Evolutionary conservation across 2,329 filamentous ascomycete genomes (phyloP), one percentile per base, ranked within the genome.

Genomic region (Fusarium austroafricanum): DNA sequence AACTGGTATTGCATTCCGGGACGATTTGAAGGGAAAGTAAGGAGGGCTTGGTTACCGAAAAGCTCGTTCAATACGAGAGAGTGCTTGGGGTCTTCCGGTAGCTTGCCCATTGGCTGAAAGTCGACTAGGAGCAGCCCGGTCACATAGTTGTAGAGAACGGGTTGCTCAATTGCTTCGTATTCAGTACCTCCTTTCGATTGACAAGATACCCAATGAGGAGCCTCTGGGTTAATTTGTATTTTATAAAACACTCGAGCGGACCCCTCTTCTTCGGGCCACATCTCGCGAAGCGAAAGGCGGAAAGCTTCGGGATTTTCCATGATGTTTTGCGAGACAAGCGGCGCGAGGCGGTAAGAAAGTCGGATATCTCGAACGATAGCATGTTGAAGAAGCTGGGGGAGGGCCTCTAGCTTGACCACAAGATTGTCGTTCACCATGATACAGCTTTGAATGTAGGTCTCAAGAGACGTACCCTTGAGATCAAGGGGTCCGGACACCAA

Each of bases 1-100:
- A 23, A n/a, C 55, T 60, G 12, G 78, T 88, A 84, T 2, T 80
- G 81, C 86, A 91, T 90, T 0, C 84, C 86, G 0, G 69, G 75
- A 0, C 85, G 67, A 0, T 69, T 53, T 0, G 88, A 90, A 0
- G 88, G 85, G 28, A 75, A 86, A 0, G 83, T 84, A 3, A 82
- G 78, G 0, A 89, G 80, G 15, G 78, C 79, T 23, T 86, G 82
- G 5, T 83, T 77, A 0, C 86, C 86, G 70, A 91, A 89, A 0
- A 91, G 78, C 9, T 82, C 78, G 6, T 78, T 75, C 21, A 89
- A 77, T 1, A 71, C 52, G 5, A 78, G 64, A 0, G 67, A 59
- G 0, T 81, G 78, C 18, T 80, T 81, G 29, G 86, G 83, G 4
- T 84, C 78, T 10, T 79, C 73, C 0, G 89, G 88, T 0, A 91